Evolutionary conservation across 116 monocot genomes (phyloP).

Genomic region (Phalaenopsis hybrid): DNA sequence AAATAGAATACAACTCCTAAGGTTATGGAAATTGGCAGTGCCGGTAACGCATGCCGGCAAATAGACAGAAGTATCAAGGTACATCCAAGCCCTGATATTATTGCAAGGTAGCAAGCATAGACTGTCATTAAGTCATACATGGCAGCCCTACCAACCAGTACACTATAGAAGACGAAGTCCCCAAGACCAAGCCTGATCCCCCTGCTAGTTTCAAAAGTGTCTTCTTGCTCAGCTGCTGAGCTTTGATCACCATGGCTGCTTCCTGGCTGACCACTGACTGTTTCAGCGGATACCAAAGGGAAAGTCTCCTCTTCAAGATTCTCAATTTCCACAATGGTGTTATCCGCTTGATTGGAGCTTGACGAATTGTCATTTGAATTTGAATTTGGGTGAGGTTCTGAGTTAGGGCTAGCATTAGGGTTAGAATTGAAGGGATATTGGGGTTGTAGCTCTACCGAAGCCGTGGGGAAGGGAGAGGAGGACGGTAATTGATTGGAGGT

Average conservation of each 20-base stretch:
- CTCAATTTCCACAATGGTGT: slow-evolving; percentile 22
- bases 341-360: slow-evolving; percentile 5
- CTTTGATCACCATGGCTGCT: not conserved
- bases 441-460: slow-evolving; percentile 11
- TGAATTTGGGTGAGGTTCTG: not conserved
- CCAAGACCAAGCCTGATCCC: slow-evolving; percentile 83
- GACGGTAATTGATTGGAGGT: not conserved
- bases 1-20: slow-evolving; percentile 82
- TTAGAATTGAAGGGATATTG: slow-evolving; percentile 8
- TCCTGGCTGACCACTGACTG: not conserved
- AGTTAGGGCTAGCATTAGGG: slow-evolving; percentile 20
- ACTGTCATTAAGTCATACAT: slow-evolving; percentile 96
- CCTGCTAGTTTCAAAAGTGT: slow-evolving; percentile 33
- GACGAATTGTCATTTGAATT: slow-evolving; percentile 6
- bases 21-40: slow-evolving; percentile 79
- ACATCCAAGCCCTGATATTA: slow-evolving; percentile 80
- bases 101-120: slow-evolving; percentile 87
- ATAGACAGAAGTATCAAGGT: slow-evolving; percentile 76
- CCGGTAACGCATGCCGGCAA: slow-evolving; percentile 63
- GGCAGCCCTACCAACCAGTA: slow-evolving; percentile 87
- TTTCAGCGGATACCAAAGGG: slow-evolving; percentile 27
- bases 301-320: slow-evolving; percentile 26
- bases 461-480: not conserved
- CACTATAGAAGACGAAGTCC: slow-evolving; percentile 92
- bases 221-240: slow-evolving; percentile 7